Conservation (phyloP, 1,139 yeast species). For the Yamadazyma conglobata region DNA sequence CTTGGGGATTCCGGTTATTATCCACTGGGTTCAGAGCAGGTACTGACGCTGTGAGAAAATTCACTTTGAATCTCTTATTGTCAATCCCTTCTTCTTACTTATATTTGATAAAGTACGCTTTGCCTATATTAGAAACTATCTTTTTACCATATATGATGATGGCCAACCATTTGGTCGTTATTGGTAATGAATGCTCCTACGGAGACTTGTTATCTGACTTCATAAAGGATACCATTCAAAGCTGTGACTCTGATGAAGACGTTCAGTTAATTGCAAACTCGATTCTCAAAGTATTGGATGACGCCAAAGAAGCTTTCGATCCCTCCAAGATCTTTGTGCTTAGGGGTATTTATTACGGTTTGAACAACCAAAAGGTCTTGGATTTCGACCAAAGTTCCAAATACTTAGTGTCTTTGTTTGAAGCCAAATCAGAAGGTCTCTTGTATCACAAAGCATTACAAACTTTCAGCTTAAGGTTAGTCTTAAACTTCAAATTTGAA, state of each 20-base stretch:
- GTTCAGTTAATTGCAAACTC: slow-evolving; percentile 18
- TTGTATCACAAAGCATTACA: slow-evolving; percentile 51
- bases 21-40: slow-evolving; percentile 77
- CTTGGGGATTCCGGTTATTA: slow-evolving; percentile 72
- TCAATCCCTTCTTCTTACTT: slow-evolving; percentile 49
- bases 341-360: slow-evolving; percentile 55
- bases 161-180: slow-evolving; percentile 56
- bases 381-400: slow-evolving; percentile 27
- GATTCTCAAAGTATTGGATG: slow-evolving; percentile 45
- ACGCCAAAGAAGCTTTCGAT: slow-evolving; percentile 55
- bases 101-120: slow-evolving; percentile 46
- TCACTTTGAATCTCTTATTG: slow-evolving; percentile 55
- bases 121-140: slow-evolving; percentile 45
- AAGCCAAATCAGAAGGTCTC: slow-evolving; percentile 56
- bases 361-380: slow-evolving; percentile 27
- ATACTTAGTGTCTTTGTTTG: slow-evolving; percentile 45
- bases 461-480: slow-evolving; percentile 44
- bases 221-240: slow-evolving; percentile 40
- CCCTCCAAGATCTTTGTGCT: slow-evolving; percentile 67
- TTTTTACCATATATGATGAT: slow-evolving; percentile 63
- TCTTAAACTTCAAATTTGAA: slow-evolving; percentile 29
- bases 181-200: slow-evolving; percentile 47
- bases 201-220: slow-evolving; percentile 53
- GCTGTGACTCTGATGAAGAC: slow-evolving; percentile 30
- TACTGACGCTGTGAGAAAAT: slow-evolving; percentile 75